These are phyloP conservation scores for Wickerhamiella domercqiae DNA, from an alignment of 805 yeast genomes.

Conservation along the genomic window DNA sequence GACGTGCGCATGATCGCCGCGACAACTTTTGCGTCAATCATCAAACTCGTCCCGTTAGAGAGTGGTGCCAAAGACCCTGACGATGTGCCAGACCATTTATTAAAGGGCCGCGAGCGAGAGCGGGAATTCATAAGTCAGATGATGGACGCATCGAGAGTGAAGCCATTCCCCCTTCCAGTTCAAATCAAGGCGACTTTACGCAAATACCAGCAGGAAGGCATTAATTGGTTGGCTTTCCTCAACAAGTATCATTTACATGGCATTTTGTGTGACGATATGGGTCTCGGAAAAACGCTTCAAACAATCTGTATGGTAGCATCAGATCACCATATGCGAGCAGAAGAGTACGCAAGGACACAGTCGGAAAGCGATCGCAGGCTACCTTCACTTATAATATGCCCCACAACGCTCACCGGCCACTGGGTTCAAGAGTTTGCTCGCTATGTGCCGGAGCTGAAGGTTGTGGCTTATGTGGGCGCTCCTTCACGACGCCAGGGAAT, in stretches of 20 bases:
- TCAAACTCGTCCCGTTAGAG: constrained; percentile 89
- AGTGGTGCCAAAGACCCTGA: constrained; percentile 94
- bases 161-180: constrained; percentile 79
- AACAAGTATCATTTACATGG: constrained; percentile 94
- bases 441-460: constrained; percentile 75
- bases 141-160: constrained; percentile 91
- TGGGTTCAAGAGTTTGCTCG: constrained; percentile 93
- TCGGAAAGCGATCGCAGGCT: constrained; percentile 54
- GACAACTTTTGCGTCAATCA: constrained; percentile 89
- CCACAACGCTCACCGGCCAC: constrained; percentile 95
- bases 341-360: constrained; percentile 43
- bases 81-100: constrained; percentile 69
- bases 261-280: constrained; percentile 98
- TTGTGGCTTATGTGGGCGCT: constrained; percentile 84
- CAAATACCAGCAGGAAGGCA: constrained; percentile 95
- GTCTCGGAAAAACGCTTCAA: constrained; percentile 91
- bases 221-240: constrained; percentile 91
- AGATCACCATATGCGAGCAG: constrained; percentile 76
- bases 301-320: constrained; percentile 94
- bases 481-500: constrained; percentile 44
- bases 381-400: constrained; percentile 82
- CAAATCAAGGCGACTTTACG: constrained; percentile 84
- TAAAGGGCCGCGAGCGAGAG: constrained; percentile 83
- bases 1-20: constrained; percentile 87
- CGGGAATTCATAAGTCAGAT: constrained; percentile 89